phyloP scores from a whole-genome alignment of 805 yeast species.

The Priceomyces carsonii region DNA sequence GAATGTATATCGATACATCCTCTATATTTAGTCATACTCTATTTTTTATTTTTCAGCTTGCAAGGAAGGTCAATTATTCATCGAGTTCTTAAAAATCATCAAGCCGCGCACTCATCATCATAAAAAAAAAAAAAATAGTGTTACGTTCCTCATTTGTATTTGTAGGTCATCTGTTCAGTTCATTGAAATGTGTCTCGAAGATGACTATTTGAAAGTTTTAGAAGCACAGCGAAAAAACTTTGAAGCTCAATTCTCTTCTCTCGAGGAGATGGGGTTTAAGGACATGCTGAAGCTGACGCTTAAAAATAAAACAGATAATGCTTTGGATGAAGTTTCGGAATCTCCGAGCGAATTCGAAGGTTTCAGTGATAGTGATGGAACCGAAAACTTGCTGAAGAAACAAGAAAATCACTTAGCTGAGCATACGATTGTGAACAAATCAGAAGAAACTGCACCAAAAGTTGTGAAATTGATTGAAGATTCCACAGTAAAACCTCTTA shows the following conservation, averaged over 20 bases:
- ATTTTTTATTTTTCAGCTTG: background rate
- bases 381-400: background rate
- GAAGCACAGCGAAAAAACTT: conserved; percentile 59
- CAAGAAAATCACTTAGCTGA: background rate
- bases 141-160: too few species aligned
- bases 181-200: conserved; percentile 22
- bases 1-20: conserved; percentile 96
- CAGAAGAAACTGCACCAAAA: conserved; percentile 12
- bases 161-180: too few species aligned
- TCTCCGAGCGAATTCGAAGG: conserved; percentile 10
- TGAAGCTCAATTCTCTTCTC: conserved; percentile 63
- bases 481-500: conserved; percentile 11
- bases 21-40: conserved; percentile 75
- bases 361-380: conserved; percentile 14
- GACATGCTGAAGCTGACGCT: conserved; percentile 26
- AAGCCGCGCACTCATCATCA: too few species aligned
- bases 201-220: conserved; percentile 35
- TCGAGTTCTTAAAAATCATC: too few species aligned
- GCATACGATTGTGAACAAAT: too few species aligned
- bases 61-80: too few species aligned
- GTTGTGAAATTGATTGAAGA: too few species aligned
- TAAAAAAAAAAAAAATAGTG: too few species aligned
- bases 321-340: conserved; percentile 18
- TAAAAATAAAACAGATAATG: conserved; percentile 10
- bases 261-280: conserved; percentile 47